These are phyloP conservation scores for Candida sp. DNA, from an alignment of 1,139 yeast genomes.

Conservation along the genomic window DNA sequence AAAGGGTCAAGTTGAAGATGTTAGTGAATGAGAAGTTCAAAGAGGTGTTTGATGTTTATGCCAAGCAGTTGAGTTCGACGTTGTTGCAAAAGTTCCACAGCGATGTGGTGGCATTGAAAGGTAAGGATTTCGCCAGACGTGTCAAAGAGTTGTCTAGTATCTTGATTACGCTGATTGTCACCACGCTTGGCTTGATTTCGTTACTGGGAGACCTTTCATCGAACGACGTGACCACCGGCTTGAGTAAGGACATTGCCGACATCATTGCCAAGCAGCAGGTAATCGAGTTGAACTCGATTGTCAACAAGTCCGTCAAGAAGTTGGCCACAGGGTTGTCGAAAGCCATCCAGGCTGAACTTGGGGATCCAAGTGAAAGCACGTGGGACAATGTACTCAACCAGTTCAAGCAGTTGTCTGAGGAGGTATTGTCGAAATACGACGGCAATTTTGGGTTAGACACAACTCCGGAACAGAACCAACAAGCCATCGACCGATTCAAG, in stretches of 20 bases:
- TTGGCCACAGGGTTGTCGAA: constrained; percentile 44
- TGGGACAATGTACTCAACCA: constrained; percentile 65
- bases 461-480: constrained; percentile 40
- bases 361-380: constrained; percentile 48
- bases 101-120: constrained; percentile 22
- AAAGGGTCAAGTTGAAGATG: constrained; percentile 49
- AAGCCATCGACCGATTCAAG: constrained; percentile 47
- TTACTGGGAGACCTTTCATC: constrained; percentile 26
- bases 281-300: constrained; percentile 47
- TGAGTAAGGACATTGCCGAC: constrained; percentile 25
- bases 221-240: constrained; percentile 16
- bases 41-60: constrained; percentile 43
- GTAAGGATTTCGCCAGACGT: constrained; percentile 24
- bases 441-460: constrained; percentile 68
- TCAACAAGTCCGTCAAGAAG: constrained; percentile 42
- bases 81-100: constrained; percentile 21
- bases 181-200: constrained; percentile 23
- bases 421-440: constrained; percentile 21
- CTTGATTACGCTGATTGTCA: constrained; percentile 16
- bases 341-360: constrained; percentile 38
- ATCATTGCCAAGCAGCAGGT: constrained; percentile 42
- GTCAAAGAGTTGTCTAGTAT: constrained; percentile 18
- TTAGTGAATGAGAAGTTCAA: constrained; percentile 50
- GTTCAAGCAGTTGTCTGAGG: constrained; percentile 47
- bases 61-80: constrained; percentile 22